Evolutionary conservation across 495 filamentous ascomycete genomes (phyloP).

Genomic region (Corynascus novoguineensis): DNA sequence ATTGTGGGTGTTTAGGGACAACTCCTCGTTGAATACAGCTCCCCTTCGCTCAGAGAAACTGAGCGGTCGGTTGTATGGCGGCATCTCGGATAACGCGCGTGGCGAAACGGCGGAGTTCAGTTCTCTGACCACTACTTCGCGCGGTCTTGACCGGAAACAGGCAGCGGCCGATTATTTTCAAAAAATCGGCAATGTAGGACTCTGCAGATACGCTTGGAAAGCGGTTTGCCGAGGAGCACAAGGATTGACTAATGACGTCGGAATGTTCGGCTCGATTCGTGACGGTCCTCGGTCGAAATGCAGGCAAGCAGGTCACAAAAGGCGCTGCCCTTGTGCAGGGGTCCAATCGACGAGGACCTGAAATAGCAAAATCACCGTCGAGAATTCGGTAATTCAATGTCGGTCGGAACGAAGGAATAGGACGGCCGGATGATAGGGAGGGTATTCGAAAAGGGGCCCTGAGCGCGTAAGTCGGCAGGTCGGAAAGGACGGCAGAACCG

Average conservation of each 20-base stretch:
- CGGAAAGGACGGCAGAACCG: constrained; percentile 8
- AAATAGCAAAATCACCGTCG: not conserved
- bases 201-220: not conserved
- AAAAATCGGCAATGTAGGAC: not conserved
- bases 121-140: not conserved
- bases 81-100: constrained; percentile 27
- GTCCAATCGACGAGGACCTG: not conserved
- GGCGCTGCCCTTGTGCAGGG: not conserved
- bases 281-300: not conserved
- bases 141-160: not conserved
- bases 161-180: too few relatives aligned
- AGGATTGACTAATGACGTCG: not conserved
- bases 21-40: constrained; percentile 39
- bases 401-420: not conserved
- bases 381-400: not conserved
- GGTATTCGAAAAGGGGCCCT: not conserved
- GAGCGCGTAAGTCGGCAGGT: not conserved
- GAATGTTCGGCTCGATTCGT: not conserved
- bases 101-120: not conserved
- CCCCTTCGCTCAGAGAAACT: constrained; percentile 44
- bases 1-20: constrained; percentile 40
- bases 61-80: constrained; percentile 33
- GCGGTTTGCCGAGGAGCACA: not conserved
- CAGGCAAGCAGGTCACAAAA: not conserved
- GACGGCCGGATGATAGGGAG: not conserved